Percentiles rank a stretch among this genome's conserved stretches.
Conservation (phyloP, 108 stramenopile genomes). For the Pseudonitzschia multistriata region DNA sequence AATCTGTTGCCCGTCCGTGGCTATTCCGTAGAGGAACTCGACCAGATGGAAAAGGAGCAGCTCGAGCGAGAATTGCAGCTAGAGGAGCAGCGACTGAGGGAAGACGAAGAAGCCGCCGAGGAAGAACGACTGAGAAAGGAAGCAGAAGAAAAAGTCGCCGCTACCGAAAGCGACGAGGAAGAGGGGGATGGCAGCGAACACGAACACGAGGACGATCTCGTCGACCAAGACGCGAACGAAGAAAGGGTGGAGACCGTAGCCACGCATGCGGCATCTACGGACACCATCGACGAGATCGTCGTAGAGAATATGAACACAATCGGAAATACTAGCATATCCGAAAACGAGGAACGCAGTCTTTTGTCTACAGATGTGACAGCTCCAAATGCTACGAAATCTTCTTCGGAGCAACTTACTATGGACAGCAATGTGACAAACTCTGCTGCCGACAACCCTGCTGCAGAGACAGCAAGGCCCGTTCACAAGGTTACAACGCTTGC, state of each 20-base stretch:
- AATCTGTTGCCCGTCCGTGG: constrained; percentile 68
- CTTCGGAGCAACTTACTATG: not conserved
- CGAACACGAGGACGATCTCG: constrained; percentile 5
- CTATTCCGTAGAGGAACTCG: constrained; percentile 67
- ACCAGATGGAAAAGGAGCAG: constrained; percentile 59
- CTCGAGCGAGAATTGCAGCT: constrained; percentile 52
- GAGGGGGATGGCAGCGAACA: not conserved
- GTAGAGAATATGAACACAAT: no score
- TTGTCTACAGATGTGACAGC: no score
- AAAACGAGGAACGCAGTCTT: no score
- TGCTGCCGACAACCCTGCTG: not conserved
- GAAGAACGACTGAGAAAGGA: constrained; percentile 32
- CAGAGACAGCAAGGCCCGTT: constrained; percentile 9
- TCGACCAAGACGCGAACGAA: not conserved
- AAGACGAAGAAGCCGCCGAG: constrained; percentile 36
- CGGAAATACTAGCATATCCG: no score
- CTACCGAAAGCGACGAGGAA: not conserved
- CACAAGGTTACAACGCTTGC: constrained; percentile 25
- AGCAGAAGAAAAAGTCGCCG: constrained; percentile 21
- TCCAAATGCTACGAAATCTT: no score
- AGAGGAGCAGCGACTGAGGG: constrained; percentile 43
- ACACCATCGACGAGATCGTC: no score
- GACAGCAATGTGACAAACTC: not conserved
- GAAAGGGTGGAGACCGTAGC: not conserved
- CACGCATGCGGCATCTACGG: not conserved